Evolutionary conservation across 2,329 filamentous ascomycete species (phyloP).

Genomic region (Colletotrichum spinosum): DNA sequence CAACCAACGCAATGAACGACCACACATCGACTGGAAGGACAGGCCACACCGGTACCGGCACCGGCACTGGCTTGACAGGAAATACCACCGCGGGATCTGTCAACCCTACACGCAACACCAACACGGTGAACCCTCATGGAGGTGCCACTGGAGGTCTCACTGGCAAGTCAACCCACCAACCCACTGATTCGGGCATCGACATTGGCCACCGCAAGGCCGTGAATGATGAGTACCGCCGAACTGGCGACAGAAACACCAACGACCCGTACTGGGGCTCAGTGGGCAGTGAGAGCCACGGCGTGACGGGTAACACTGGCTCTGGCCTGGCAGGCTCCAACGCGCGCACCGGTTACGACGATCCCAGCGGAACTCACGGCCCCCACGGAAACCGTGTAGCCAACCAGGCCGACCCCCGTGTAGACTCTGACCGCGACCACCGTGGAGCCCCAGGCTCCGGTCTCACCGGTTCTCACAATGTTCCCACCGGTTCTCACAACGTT

Average conservation of each 20-base stretch:
- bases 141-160: slow-evolving; percentile 10
- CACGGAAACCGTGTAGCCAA: slow-evolving; percentile 54
- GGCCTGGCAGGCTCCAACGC: slow-evolving; percentile 41
- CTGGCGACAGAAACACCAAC: slow-evolving; percentile 12
- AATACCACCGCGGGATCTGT: slow-evolving; percentile 39
- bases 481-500: slow-evolving; percentile 16
- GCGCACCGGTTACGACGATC: slow-evolving; percentile 25
- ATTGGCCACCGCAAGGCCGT: slow-evolving; percentile 19
- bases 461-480: slow-evolving; percentile 17
- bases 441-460: slow-evolving; percentile 7
- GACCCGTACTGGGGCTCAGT: slow-evolving; percentile 35
- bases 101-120: background rate
- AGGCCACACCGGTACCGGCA: slow-evolving; percentile 43
- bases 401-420: slow-evolving; percentile 60
- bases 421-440: slow-evolving; percentile 54
- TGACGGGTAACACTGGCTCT: slow-evolving; percentile 32
- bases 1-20: background rate
- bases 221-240: background rate
- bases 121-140: slow-evolving; percentile 13
- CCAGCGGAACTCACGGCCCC: slow-evolving; percentile 45
- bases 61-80: slow-evolving; percentile 44
- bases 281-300: slow-evolving; percentile 40
- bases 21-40: slow-evolving; percentile 2
- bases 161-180: slow-evolving; percentile 15
- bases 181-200: slow-evolving; percentile 32